Conservation (phyloP, 2,329 filamentous ascomycete genomes). For the Claviceps sp. region DNA sequence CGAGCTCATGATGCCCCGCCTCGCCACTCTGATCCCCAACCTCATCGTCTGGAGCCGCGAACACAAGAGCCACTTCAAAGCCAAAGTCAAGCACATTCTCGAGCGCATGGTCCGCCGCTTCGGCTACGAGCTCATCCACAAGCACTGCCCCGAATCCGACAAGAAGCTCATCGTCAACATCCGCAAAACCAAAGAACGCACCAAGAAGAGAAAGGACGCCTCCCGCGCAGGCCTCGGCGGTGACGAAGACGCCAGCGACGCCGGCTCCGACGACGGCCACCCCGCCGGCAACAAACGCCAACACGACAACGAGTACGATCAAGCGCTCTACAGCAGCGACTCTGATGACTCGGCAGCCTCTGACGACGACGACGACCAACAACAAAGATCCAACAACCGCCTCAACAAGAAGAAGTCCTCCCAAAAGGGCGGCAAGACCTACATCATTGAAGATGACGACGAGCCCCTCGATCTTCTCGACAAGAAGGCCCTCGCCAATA, state of each 20-base stretch:
- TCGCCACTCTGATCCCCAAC: conserved; percentile 70
- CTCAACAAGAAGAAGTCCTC: conserved; percentile 30
- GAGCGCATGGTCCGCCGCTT: conserved; percentile 90
- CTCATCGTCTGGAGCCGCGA: conserved; percentile 94
- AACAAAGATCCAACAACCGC: conserved; percentile 13
- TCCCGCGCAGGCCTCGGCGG: conserved; percentile 39
- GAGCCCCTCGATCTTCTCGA: conserved; percentile 91
- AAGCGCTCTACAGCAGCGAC: conserved; percentile 81
- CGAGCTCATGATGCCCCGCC: conserved; percentile 63
- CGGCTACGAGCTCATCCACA: conserved; percentile 67
- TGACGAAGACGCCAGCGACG: conserved; percentile 43
- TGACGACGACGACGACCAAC: conserved; percentile 35
- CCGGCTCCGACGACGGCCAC: conserved; percentile 31
- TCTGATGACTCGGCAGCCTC: conserved; percentile 39
- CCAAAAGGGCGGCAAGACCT: conserved; percentile 55
- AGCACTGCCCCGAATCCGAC: conserved; percentile 71
- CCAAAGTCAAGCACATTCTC: conserved; percentile 95
- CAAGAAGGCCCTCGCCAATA: conserved; percentile 77
- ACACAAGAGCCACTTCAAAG: conserved; percentile 93
- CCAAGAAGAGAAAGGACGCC: conserved; percentile 76
- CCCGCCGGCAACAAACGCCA: conserved; percentile 29
- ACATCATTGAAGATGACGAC: conserved; percentile 88
- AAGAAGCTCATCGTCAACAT: conserved; percentile 88
- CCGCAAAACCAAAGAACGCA: conserved; percentile 83
- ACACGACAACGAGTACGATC: conserved; percentile 89